phyloP scores from a whole-genome alignment of 768 basidiomycete species.

The Termitomyces sp. region DNA sequence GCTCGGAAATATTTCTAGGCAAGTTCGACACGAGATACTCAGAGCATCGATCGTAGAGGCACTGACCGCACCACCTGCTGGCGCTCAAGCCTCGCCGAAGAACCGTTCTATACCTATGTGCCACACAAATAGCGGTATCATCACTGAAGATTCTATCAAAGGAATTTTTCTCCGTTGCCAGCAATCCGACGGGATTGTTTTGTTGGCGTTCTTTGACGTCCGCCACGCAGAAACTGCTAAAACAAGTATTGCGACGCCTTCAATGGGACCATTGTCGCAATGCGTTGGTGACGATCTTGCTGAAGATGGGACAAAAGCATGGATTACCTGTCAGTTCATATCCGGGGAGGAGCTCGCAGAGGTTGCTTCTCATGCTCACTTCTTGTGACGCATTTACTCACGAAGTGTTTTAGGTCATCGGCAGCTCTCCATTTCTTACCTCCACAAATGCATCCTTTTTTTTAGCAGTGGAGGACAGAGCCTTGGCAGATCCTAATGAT shows the following conservation, averaged over 20 bases:
- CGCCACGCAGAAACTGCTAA: conserved; percentile 48
- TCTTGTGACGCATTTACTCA: conserved; percentile 6
- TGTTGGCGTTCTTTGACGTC: conserved; percentile 57
- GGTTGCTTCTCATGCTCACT: conserved; percentile 24
- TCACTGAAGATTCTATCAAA: conserved; percentile 34
- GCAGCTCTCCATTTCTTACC: conserved; percentile 44
- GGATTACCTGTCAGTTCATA: conserved; percentile 38
- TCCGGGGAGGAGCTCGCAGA: conserved; percentile 38
- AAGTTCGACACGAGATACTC: conserved; percentile 19
- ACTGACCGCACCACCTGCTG: conserved; percentile 11
- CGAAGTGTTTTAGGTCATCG: conserved; percentile 38
- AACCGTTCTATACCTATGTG: background rate
- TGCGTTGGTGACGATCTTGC: conserved; percentile 23
- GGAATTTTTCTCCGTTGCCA: conserved; percentile 52
- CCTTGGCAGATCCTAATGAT: conserved; percentile 12
- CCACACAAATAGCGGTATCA: background rate
- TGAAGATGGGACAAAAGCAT: conserved; percentile 18
- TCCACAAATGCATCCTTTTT: conserved; percentile 48
- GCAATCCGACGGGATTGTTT: conserved; percentile 43
- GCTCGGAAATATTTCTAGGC: conserved; percentile 32
- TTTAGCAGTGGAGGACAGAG: conserved; percentile 33
- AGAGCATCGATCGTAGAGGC: conserved; percentile 21
- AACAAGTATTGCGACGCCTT: conserved; percentile 27
- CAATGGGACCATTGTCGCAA: conserved; percentile 20
- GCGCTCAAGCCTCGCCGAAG: background rate